phyloP scores from a whole-genome alignment of 2,329 filamentous ascomycete species.

The Cercospora beticola region DNA sequence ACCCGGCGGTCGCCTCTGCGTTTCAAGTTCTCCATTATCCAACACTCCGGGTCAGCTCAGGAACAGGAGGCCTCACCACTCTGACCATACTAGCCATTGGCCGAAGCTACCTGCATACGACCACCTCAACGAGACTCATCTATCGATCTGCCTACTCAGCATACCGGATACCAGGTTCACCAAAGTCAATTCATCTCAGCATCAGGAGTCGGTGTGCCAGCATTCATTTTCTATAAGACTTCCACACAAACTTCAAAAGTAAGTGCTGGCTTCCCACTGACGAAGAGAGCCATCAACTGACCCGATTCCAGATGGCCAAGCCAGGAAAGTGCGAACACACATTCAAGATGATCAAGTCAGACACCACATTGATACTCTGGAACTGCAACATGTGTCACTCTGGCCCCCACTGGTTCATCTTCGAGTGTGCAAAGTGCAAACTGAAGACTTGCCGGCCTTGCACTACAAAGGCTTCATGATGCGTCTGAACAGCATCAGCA shows the following conservation, averaged over 20 bases:
- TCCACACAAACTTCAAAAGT: neutral
- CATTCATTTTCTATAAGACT: neutral
- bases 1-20: slow-evolving; percentile 22
- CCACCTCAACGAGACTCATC: slow-evolving; percentile 6
- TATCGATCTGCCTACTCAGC: slow-evolving; percentile 12
- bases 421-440: slow-evolving; percentile 53
- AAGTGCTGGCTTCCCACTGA: neutral
- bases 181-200: slow-evolving; percentile 8
- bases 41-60: slow-evolving; percentile 9
- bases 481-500: neutral
- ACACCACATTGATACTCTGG: slow-evolving; percentile 53
- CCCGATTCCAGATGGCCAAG: slow-evolving; percentile 44
- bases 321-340: slow-evolving; percentile 50
- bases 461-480: slow-evolving; percentile 44
- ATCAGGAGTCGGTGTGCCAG: neutral
- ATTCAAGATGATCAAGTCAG: slow-evolving; percentile 54
- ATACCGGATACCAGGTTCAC: neutral
- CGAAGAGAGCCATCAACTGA: neutral
- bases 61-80: neutral
- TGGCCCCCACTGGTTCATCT: slow-evolving; percentile 53
- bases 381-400: slow-evolving; percentile 54
- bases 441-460: slow-evolving; percentile 52
- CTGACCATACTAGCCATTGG: slow-evolving; percentile 8
- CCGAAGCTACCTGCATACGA: slow-evolving; percentile 11
- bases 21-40: slow-evolving; percentile 28